Conservation (phyloP, 257 asterid genomes). For the Marsdenia floribunda region DNA sequence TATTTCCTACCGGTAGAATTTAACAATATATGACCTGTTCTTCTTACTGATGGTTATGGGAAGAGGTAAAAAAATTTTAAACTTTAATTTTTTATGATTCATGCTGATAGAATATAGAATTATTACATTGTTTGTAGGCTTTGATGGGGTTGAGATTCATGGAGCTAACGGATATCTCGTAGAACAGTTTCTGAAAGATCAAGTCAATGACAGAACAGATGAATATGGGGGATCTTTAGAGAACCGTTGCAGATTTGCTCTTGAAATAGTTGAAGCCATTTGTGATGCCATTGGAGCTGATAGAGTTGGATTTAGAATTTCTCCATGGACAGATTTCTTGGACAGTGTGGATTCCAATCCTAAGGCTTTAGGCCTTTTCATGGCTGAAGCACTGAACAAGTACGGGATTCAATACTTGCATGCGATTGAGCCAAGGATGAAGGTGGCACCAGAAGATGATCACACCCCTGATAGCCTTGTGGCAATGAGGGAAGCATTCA, state of each 20-base stretch:
- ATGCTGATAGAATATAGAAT: too few relatives aligned
- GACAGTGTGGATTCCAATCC: constrained; percentile 25
- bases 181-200: constrained; percentile 25
- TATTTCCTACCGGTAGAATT: too few relatives aligned
- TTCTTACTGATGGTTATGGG: too few relatives aligned
- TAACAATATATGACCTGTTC: too few relatives aligned
- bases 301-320: constrained; percentile 21
- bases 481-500: constrained; percentile 28
- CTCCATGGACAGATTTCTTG: constrained; percentile 12
- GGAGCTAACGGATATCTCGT: constrained; percentile 24
- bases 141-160: constrained; percentile 26
- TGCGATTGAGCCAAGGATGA: constrained; percentile 28
- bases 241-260: constrained; percentile 23
- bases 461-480: constrained; percentile 12
- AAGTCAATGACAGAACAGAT: constrained; percentile 26
- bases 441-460: neutral
- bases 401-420: constrained; percentile 16
- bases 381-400: constrained; percentile 23
- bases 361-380: constrained; percentile 18
- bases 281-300: constrained; percentile 20
- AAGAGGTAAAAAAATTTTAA: too few relatives aligned
- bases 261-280: constrained; percentile 22
- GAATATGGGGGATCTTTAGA: constrained; percentile 27
- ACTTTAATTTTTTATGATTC: too few relatives aligned
- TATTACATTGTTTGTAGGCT: constrained; percentile 7